These are phyloP conservation scores for Pythium vanterpoolii DNA, from an alignment of 352 stramenopile species.

Conservation along the genomic window DNA sequence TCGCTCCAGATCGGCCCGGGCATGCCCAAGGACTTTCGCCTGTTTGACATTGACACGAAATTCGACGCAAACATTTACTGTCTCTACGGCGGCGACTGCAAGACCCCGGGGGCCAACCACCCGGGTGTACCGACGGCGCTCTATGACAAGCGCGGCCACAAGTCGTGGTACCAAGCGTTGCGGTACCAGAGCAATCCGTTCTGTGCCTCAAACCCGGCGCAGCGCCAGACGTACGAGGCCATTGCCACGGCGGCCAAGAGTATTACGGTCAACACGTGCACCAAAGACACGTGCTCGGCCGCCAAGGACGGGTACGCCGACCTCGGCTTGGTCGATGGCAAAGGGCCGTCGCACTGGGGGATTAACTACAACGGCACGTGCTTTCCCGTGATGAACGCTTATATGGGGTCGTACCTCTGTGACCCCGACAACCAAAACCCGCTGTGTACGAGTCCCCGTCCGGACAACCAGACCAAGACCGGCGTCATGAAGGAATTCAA, in stretches of 20 bases:
- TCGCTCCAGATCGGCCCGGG: slow-evolving; percentile 85
- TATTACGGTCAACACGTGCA: slow-evolving; percentile 51
- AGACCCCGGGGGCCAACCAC: slow-evolving; percentile 32
- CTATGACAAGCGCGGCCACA: slow-evolving; percentile 40
- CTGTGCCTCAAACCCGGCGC: slow-evolving; percentile 19
- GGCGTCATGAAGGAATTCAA: slow-evolving; percentile 66
- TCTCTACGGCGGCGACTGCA: slow-evolving; percentile 38
- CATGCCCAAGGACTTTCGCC: slow-evolving; percentile 53
- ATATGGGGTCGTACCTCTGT: slow-evolving; percentile 22
- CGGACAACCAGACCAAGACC: slow-evolving; percentile 33
- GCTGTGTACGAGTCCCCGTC: slow-evolving; percentile 40
- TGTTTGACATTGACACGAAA: slow-evolving; percentile 39
- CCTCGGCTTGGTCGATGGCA: slow-evolving; percentile 48
- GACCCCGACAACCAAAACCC: slow-evolving; percentile 24
- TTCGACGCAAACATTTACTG: slow-evolving; percentile 29
- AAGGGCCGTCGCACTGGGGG: slow-evolving; percentile 23
- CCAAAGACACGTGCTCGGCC: slow-evolving; percentile 33
- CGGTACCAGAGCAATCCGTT: slow-evolving; percentile 48
- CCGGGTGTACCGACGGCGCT: slow-evolving; percentile 24
- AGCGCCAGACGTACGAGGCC: slow-evolving; percentile 34
- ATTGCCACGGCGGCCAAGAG: slow-evolving; percentile 42
- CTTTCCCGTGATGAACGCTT: slow-evolving; percentile 13
- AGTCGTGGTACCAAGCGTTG: slow-evolving; percentile 56
- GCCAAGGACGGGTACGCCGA: slow-evolving; percentile 55
- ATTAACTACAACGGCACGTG: slow-evolving; percentile 26